Percentiles rank a stretch among this genome's conserved stretches.
Evolutionary conservation across 768 basidiomycete genomes (phyloP).

Genomic region (Trametes meyenii): DNA sequence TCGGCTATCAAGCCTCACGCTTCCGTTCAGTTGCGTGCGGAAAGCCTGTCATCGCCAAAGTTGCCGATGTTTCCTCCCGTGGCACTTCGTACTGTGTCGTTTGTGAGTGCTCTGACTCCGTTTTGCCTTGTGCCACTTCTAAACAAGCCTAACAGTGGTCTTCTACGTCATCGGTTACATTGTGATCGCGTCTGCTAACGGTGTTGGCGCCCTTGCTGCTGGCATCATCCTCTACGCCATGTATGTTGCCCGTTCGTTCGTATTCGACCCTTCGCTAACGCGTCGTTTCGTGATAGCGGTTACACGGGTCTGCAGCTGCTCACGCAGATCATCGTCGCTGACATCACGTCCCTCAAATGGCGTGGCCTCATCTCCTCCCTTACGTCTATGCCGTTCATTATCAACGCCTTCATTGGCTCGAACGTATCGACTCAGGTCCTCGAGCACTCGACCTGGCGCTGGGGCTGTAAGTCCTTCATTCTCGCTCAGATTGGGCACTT

Average conservation of each 20-base stretch:
- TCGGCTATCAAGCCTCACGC: background rate
- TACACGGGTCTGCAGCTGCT: slow-evolving; percentile 70
- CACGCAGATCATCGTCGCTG: slow-evolving; percentile 50
- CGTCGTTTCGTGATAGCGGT: slow-evolving; percentile 42
- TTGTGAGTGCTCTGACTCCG: slow-evolving; percentile 38
- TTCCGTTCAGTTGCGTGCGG: slow-evolving; percentile 15
- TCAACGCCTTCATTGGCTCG: slow-evolving; percentile 69
- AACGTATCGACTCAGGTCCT: slow-evolving; percentile 53
- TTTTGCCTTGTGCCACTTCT: background rate
- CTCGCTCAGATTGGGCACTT: too few relatives aligned
- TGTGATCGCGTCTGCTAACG: slow-evolving; percentile 35
- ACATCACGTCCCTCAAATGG: slow-evolving; percentile 35
- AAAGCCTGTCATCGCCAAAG: slow-evolving; percentile 55
- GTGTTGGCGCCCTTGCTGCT: slow-evolving; percentile 33
- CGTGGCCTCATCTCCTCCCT: slow-evolving; percentile 46
- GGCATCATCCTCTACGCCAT: slow-evolving; percentile 58
- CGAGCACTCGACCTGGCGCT: slow-evolving; percentile 58
- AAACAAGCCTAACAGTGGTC: slow-evolving; percentile 28
- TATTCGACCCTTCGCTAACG: slow-evolving; percentile 30
- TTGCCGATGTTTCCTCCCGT: slow-evolving; percentile 51
- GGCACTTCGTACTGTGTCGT: slow-evolving; percentile 51
- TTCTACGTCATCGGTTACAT: slow-evolving; percentile 47
- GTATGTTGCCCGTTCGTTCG: slow-evolving; percentile 35
- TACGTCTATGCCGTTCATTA: slow-evolving; percentile 54
- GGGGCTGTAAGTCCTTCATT: slow-evolving; percentile 53